phyloP scores from a whole-genome alignment of 345 rosid species.

The Capsella bursapastoris region DNA sequence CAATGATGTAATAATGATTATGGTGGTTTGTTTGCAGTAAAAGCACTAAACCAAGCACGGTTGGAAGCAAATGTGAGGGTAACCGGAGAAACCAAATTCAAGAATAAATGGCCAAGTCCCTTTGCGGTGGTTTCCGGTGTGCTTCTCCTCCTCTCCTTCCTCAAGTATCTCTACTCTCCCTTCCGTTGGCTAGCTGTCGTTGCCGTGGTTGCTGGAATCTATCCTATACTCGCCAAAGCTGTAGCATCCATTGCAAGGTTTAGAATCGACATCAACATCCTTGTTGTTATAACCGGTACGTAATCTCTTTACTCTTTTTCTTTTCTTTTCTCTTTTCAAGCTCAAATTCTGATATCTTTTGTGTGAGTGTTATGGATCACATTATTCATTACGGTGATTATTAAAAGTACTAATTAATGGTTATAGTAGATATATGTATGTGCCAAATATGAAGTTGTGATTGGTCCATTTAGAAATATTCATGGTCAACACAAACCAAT shows the following conservation, averaged over 20 bases:
- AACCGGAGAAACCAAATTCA: constrained; percentile 55
- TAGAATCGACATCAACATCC: constrained; percentile 71
- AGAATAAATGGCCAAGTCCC: constrained; percentile 90
- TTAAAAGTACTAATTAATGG: background rate
- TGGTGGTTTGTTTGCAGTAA: constrained; percentile 50
- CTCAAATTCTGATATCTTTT: background rate
- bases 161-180: constrained; percentile 67
- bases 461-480: constrained; percentile 16
- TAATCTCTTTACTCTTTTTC: background rate
- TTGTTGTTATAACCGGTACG: constrained; percentile 77
- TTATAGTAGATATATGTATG: background rate
- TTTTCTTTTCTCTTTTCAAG: background rate
- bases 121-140: constrained; percentile 66
- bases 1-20: background rate
- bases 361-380: background rate
- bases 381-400: background rate
- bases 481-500: constrained; percentile 14
- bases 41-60: constrained; percentile 81
- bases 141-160: constrained; percentile 56
- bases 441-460: background rate
- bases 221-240: constrained; percentile 61
- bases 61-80: constrained; percentile 78
- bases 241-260: constrained; percentile 52
- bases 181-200: constrained; percentile 74
- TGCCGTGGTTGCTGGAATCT: constrained; percentile 67